These are phyloP conservation scores for Agaricus subrufescens DNA, from an alignment of 768 basidiomycete species.

Conservation along the genomic window DNA sequence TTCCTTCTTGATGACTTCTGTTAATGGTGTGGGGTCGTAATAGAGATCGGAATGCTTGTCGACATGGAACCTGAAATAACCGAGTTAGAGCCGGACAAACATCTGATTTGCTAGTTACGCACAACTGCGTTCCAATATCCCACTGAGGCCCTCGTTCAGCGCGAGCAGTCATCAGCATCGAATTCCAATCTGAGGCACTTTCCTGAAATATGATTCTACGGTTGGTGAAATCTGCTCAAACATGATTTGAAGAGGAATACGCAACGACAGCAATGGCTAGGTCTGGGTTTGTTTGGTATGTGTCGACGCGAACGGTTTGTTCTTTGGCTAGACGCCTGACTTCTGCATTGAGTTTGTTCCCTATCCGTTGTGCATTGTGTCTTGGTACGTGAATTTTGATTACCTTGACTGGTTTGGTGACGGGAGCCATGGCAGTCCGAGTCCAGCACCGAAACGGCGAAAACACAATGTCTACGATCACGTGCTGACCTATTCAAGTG, in stretches of 20 bases:
- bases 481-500: neutral
- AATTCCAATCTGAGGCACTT: slow-evolving; percentile 85
- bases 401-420: slow-evolving; percentile 43
- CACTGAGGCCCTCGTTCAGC: slow-evolving; percentile 83
- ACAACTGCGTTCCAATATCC: slow-evolving; percentile 88
- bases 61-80: slow-evolving; percentile 57
- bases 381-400: slow-evolving; percentile 67
- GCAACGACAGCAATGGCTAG: slow-evolving; percentile 61
- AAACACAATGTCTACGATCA: neutral
- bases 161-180: slow-evolving; percentile 68
- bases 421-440: slow-evolving; percentile 47
- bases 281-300: slow-evolving; percentile 60
- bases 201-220: slow-evolving; percentile 34
- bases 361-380: slow-evolving; percentile 71
- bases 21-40: slow-evolving; percentile 62
- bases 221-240: neutral
- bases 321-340: slow-evolving; percentile 52
- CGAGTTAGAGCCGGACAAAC: neutral
- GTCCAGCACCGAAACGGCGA: neutral
- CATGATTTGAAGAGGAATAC: slow-evolving; percentile 22
- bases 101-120: slow-evolving; percentile 22
- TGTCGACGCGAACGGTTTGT: slow-evolving; percentile 47
- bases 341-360: slow-evolving; percentile 54
- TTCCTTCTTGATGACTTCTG: slow-evolving; percentile 46
- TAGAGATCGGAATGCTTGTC: slow-evolving; percentile 70